Percentiles rank a stretch among this genome's conserved stretches.
Evolutionary conservation across 805 yeast genomes (phyloP).

Genomic region (Cyberlindnera samutprakarnensis): DNA sequence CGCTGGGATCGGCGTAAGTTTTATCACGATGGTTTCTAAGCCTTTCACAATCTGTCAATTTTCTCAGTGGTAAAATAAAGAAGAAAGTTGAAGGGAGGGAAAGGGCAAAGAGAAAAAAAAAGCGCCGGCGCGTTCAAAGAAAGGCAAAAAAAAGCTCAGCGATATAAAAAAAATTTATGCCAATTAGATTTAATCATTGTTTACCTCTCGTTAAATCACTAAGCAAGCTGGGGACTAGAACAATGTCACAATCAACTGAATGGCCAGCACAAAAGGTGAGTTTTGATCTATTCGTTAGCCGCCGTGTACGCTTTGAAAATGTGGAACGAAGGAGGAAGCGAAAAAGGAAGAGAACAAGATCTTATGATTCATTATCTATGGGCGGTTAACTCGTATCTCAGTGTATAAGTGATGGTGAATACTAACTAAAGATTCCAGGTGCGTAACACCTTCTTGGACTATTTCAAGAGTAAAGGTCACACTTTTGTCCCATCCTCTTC

Average conservation of each 20-base stretch:
- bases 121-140: too few relatives aligned
- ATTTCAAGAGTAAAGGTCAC: constrained; percentile 62
- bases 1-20: too few relatives aligned
- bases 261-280: constrained; percentile 24
- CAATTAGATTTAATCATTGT: constrained; percentile 1
- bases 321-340: neutral
- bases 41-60: too few relatives aligned
- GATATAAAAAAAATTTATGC: too few relatives aligned
- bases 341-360: neutral
- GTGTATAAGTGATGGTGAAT: too few relatives aligned
- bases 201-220: constrained; percentile 3
- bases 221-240: constrained; percentile 9
- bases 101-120: constrained; percentile 1
- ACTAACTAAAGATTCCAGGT: constrained; percentile 30
- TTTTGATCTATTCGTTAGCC: constrained; percentile 1
- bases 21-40: too few relatives aligned
- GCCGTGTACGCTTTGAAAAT: neutral
- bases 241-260: constrained; percentile 20
- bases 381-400: constrained; percentile 1
- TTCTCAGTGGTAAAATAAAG: too few relatives aligned
- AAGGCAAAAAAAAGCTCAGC: too few relatives aligned
- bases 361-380: neutral
- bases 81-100: too few relatives aligned
- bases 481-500: constrained; percentile 87
- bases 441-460: constrained; percentile 81